These are phyloP conservation scores for Globisporangium solare DNA, from an alignment of 352 stramenopile species.

Conservation along the genomic window DNA sequence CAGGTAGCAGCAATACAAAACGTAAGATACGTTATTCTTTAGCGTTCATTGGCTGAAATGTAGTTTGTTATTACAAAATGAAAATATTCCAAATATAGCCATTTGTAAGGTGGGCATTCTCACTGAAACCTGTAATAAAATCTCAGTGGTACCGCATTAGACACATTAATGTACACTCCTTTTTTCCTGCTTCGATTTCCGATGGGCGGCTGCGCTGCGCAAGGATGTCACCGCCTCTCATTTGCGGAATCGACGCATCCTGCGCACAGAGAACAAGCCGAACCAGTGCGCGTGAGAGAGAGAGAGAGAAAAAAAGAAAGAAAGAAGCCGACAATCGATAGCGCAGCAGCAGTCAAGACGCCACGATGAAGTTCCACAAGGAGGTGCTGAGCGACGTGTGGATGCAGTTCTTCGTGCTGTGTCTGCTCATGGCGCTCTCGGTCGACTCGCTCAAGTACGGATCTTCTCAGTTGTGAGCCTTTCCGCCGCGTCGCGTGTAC, in stretches of 20 bases:
- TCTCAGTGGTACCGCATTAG: background rate
- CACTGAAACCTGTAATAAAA: too few species aligned
- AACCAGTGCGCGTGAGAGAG: background rate
- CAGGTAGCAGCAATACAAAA: too few species aligned
- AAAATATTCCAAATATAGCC: too few species aligned
- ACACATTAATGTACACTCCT: background rate
- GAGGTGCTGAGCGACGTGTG: conserved; percentile 81
- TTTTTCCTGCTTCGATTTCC: conserved; percentile 2
- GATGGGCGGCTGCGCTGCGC: background rate
- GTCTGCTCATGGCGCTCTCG: conserved; percentile 70
- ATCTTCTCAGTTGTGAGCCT: conserved; percentile 7
- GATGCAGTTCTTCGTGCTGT: conserved; percentile 77
- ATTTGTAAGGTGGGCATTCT: too few species aligned
- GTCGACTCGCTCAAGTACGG: conserved; percentile 85
- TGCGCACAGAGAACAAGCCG: conserved; percentile 2
- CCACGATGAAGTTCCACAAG: conserved; percentile 70
- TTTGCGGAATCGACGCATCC: conserved; percentile 10
- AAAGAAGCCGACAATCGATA: background rate
- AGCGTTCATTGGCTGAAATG: too few species aligned
- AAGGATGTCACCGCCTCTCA: background rate
- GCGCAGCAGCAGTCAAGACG: background rate
- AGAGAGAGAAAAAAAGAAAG: background rate
- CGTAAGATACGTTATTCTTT: too few species aligned
- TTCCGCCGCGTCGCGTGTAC: background rate
- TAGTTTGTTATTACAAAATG: too few species aligned